A percentile compares a stretch with the other conserved stretches of the same genome.
Conservation (phyloP, 139 green algal species). For the Eudorina sp. region DNA sequence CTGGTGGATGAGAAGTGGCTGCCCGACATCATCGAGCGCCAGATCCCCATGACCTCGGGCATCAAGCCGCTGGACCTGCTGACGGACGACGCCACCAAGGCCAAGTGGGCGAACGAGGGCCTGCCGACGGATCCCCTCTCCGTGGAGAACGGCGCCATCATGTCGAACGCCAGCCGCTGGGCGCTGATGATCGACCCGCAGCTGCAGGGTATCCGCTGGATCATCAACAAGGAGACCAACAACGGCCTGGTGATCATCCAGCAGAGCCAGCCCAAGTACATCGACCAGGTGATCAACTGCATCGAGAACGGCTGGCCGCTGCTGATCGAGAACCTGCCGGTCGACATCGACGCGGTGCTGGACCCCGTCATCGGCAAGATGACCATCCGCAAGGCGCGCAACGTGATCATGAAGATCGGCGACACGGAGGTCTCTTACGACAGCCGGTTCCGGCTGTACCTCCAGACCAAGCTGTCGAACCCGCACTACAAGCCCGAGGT, state of each 20-base stretch:
- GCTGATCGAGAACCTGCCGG: constrained; percentile 91
- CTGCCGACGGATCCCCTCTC: constrained; percentile 83
- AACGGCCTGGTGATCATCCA: constrained; percentile 89
- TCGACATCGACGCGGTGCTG: constrained; percentile 88
- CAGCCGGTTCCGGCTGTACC: constrained; percentile 87
- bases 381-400: constrained; percentile 89
- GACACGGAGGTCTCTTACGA: constrained; percentile 91
- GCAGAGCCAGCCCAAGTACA: constrained; percentile 86
- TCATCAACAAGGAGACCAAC: constrained; percentile 84
- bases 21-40: constrained; percentile 78
- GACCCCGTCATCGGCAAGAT: constrained; percentile 87
- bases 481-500: constrained; percentile 91
- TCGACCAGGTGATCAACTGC: constrained; percentile 65
- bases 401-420: constrained; percentile 84
- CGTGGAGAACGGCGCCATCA: constrained; percentile 86
- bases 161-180: constrained; percentile 87
- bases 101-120: constrained; percentile 81
- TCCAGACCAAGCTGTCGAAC: constrained; percentile 94
- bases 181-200: constrained; percentile 90
- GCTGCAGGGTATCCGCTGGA: constrained; percentile 91
- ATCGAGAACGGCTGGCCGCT: constrained; percentile 85
- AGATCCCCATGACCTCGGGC: constrained; percentile 85
- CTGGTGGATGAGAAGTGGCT: constrained; percentile 83
- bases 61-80: constrained; percentile 84
- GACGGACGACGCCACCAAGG: constrained; percentile 84